Evolutionary conservation across 2,329 filamentous ascomycete species (phyloP).

Genomic region (Cladosporium sp.): DNA sequence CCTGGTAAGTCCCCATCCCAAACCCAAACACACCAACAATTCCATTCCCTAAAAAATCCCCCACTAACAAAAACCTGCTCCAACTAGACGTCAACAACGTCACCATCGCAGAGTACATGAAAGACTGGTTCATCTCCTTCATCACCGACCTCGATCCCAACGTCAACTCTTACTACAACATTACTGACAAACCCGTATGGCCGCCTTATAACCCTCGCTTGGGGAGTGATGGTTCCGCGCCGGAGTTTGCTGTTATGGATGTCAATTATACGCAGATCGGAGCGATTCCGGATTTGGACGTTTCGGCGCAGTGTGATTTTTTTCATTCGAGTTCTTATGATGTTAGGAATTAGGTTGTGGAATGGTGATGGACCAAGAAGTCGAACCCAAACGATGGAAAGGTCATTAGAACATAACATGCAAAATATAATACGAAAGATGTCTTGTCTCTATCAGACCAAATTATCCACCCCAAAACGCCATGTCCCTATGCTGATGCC

Average conservation of each 20-base stretch:
- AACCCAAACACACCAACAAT: neutral
- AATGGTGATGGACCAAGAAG: too few relatives aligned
- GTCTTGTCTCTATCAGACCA: too few relatives aligned
- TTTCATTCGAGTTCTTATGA: constrained; percentile 23
- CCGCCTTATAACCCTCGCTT: constrained; percentile 22
- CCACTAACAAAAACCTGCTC: neutral
- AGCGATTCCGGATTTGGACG: constrained; percentile 20
- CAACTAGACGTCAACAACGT: constrained; percentile 24
- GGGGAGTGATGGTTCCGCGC: neutral
- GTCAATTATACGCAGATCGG: constrained; percentile 23
- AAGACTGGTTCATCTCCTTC: constrained; percentile 33
- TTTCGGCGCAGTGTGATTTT: constrained; percentile 21
- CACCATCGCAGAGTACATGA: constrained; percentile 31
- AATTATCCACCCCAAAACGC: too few relatives aligned
- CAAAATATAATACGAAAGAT: too few relatives aligned
- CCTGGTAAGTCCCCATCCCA: constrained; percentile 2
- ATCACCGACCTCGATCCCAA: constrained; percentile 33
- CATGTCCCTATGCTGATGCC: too few relatives aligned
- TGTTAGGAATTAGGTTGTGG: constrained; percentile 16
- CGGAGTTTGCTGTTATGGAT: constrained; percentile 19
- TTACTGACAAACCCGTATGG: constrained; percentile 24
- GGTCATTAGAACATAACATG: too few relatives aligned
- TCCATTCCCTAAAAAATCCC: neutral
- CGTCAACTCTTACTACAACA: constrained; percentile 1
- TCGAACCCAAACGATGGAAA: too few relatives aligned